Conservation (phyloP, 2,329 filamentous ascomycete species). For the Stagonosporopsis rhizophila region DNA sequence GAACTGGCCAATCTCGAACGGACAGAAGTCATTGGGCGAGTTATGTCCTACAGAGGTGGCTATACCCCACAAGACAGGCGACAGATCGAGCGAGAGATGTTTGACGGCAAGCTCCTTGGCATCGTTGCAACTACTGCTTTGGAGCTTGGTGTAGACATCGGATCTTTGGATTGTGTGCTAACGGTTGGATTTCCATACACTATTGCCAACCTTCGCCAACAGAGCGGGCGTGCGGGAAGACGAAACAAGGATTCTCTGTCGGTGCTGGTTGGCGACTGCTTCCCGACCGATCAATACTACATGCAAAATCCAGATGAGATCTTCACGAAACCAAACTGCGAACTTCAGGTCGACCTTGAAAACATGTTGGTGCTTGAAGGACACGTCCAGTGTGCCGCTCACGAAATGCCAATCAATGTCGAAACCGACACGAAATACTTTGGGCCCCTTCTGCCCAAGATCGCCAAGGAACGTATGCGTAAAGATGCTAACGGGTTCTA, state of each 20-base stretch:
- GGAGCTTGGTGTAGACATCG: slow-evolving; percentile 94
- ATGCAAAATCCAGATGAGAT: slow-evolving; percentile 97
- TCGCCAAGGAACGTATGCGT: slow-evolving; percentile 76
- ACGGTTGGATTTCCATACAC: slow-evolving; percentile 96
- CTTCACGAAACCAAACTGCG: slow-evolving; percentile 87
- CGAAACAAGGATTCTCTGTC: slow-evolving; percentile 93
- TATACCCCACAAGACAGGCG: slow-evolving; percentile 92
- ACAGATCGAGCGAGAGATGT: slow-evolving; percentile 93
- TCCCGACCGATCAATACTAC: slow-evolving; percentile 92
- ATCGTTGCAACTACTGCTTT: slow-evolving; percentile 94
- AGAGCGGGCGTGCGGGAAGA: slow-evolving; percentile 89
- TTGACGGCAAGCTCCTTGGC: slow-evolving; percentile 89
- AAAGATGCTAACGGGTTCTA: slow-evolving; percentile 82
- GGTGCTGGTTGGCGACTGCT: slow-evolving; percentile 86
- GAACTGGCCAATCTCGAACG: slow-evolving; percentile 78
- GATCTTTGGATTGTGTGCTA: slow-evolving; percentile 89
- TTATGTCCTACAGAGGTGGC: slow-evolving; percentile 95
- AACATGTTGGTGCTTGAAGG: slow-evolving; percentile 93
- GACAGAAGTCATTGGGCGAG: slow-evolving; percentile 75
- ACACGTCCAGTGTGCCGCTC: slow-evolving; percentile 93
- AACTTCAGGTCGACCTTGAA: slow-evolving; percentile 87
- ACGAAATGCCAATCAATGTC: slow-evolving; percentile 90
- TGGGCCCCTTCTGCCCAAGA: slow-evolving; percentile 71
- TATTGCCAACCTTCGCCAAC: slow-evolving; percentile 91
- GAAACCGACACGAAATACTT: slow-evolving; percentile 81